A percentile compares a stretch with the other conserved stretches of the same genome.
These are phyloP conservation scores for Musa balbisiana DNA, from an alignment of 202 grass and related monocot species.

Conservation along the genomic window DNA sequence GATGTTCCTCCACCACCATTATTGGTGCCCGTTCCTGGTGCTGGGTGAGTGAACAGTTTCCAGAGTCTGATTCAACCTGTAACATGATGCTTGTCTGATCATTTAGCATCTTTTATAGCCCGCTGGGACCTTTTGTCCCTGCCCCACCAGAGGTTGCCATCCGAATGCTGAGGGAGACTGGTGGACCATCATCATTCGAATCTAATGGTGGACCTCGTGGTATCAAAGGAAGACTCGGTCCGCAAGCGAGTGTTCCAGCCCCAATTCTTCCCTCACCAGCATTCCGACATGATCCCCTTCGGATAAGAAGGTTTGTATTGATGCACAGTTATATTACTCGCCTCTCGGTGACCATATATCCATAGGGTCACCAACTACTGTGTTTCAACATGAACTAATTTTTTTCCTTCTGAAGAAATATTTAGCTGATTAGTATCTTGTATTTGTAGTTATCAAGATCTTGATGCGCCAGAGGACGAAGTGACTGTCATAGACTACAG, in stretches of 20 bases:
- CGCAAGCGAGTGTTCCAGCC: conserved; percentile 48
- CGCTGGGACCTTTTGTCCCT: conserved; percentile 92
- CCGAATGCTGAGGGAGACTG: conserved; percentile 93
- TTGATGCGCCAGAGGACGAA: conserved; percentile 97
- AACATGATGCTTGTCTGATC: background rate
- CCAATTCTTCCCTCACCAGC: conserved; percentile 78
- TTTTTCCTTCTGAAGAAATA: background rate
- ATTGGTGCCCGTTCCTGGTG: conserved; percentile 93
- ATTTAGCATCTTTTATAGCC: conserved; percentile 36
- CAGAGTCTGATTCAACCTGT: background rate
- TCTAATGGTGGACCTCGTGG: conserved; percentile 51
- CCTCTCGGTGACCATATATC: too few species aligned
- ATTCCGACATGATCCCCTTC: conserved; percentile 83
- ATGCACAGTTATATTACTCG: too few species aligned
- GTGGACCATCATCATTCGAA: conserved; percentile 61
- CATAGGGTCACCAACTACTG: too few species aligned
- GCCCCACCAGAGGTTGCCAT: conserved; percentile 98
- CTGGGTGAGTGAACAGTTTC: conserved; percentile 55
- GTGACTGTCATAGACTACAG: conserved; percentile 97
- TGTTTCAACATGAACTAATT: too few species aligned
- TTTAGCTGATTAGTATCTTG: conserved; percentile 8
- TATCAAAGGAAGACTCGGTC: conserved; percentile 41
- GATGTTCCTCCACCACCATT: conserved; percentile 80
- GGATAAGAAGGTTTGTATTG: conserved; percentile 60
- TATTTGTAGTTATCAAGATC: conserved; percentile 77